Conservation (phyloP, 441 rosid species). For the Metrosideros polymorpha region DNA sequence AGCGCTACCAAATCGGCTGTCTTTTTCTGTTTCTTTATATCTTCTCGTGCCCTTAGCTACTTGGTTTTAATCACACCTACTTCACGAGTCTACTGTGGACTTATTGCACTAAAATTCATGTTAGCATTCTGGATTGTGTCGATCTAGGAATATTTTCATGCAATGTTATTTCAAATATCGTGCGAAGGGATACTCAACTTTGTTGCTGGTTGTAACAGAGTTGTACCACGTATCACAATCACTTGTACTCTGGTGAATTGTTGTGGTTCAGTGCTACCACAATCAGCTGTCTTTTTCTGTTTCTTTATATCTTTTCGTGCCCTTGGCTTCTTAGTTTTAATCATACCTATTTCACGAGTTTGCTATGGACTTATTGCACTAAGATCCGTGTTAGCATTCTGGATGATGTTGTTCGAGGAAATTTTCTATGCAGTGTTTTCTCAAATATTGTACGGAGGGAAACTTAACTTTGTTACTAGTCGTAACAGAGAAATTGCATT, state of each 20-base stretch:
- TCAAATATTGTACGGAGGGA: background rate
- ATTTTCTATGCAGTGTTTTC: background rate
- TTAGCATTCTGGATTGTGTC: background rate
- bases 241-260: no score
- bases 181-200: no score
- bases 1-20: background rate
- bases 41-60: background rate
- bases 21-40: background rate
- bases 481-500: background rate
- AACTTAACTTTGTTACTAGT: background rate
- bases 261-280: background rate
- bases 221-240: no score
- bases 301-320: background rate
- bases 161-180: no score
- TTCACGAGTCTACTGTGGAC: background rate
- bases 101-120: background rate
- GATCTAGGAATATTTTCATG: background rate
- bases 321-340: background rate
- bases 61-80: background rate
- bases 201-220: no score
- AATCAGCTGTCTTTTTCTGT: background rate
- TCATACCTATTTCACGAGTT: background rate
- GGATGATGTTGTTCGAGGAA: background rate
- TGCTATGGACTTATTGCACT: background rate
- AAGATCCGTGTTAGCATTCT: background rate